Conservation (phyloP, 2,329 filamentous ascomycete genomes). For the Decorospora gaudefroyi region DNA sequence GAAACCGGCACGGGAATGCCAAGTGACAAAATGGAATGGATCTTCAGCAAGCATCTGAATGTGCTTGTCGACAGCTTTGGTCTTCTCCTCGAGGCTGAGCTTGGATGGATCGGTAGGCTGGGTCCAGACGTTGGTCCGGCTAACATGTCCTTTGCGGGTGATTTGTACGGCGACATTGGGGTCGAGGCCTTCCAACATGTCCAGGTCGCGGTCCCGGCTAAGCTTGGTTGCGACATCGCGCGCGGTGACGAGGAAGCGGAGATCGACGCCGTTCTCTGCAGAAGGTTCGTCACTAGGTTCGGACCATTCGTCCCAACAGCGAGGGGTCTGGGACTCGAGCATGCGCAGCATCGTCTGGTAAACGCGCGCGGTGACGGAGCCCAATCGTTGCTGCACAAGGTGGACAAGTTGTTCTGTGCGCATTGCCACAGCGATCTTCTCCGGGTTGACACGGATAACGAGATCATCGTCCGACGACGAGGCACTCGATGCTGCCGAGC, state of each 20-base stretch:
- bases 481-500: conserved; percentile 7
- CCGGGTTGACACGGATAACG: conserved; percentile 79
- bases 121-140: conserved; percentile 26
- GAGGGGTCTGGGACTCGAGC: conserved; percentile 69
- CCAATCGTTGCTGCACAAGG: conserved; percentile 72
- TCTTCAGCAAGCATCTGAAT: conserved; percentile 73
- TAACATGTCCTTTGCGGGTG: conserved; percentile 30
- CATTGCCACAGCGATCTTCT: conserved; percentile 80
- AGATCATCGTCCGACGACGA: conserved; percentile 63
- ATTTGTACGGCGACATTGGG: conserved; percentile 35
- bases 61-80: conserved; percentile 65
- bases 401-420: conserved; percentile 77
- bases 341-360: conserved; percentile 74
- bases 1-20: conserved; percentile 64
- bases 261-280: conserved; percentile 40
- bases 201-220: conserved; percentile 44
- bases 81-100: conserved; percentile 31
- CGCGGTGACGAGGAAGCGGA: conserved; percentile 47
- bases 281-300: conserved; percentile 32
- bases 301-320: conserved; percentile 64
- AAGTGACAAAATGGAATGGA: conserved; percentile 66
- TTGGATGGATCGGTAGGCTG: conserved; percentile 34
- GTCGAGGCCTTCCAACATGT: conserved; percentile 48
- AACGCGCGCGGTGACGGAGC: conserved; percentile 74
- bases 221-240: conserved; percentile 51